Evolutionary conservation across 208 protist genomes (phyloP).

Genomic region (Trypanosoma boissoni): DNA sequence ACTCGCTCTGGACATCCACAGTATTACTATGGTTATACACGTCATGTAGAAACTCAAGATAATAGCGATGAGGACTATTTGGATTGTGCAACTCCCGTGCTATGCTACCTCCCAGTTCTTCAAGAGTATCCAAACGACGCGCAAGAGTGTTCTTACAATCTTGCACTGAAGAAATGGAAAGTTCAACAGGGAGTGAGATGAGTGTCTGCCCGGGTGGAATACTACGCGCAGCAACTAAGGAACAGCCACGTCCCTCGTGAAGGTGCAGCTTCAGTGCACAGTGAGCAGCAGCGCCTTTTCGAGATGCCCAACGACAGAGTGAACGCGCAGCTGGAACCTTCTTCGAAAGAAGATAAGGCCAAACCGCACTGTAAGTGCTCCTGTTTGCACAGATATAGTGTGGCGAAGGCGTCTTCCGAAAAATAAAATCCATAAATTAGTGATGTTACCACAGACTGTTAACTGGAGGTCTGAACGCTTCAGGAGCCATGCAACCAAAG

Average conservation of each 20-base stretch:
- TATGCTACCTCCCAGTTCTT: constrained; percentile 48
- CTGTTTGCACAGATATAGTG: constrained; percentile 64
- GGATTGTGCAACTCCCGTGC: constrained; percentile 72
- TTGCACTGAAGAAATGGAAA: constrained; percentile 29
- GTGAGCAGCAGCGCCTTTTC: constrained; percentile 58
- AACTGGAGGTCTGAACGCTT: too few relatives aligned
- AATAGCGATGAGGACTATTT: constrained; percentile 43
- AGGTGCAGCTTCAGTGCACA: constrained; percentile 51
- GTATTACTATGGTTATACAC: constrained; percentile 64
- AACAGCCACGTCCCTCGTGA: constrained; percentile 28
- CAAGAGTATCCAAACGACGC: constrained; percentile 32
- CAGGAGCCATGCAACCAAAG: too few relatives aligned
- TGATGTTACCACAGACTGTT: too few relatives aligned
- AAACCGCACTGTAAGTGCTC: constrained; percentile 57
- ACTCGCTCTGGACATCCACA: constrained; percentile 15
- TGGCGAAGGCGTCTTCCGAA: constrained; percentile 25
- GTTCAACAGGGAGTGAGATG: constrained; percentile 53
- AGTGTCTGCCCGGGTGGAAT: constrained; percentile 41
- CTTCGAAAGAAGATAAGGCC: constrained; percentile 66
- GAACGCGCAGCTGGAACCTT: constrained; percentile 54
- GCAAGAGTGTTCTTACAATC: constrained; percentile 16
- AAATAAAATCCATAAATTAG: constrained; percentile 19
- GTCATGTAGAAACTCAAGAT: constrained; percentile 86
- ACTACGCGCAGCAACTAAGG: constrained; percentile 38
- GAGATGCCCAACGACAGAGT: constrained; percentile 65